Base-by-base conservation (phyloP, 164 flowering plant species). In the Akebia trifoliata region DNA sequence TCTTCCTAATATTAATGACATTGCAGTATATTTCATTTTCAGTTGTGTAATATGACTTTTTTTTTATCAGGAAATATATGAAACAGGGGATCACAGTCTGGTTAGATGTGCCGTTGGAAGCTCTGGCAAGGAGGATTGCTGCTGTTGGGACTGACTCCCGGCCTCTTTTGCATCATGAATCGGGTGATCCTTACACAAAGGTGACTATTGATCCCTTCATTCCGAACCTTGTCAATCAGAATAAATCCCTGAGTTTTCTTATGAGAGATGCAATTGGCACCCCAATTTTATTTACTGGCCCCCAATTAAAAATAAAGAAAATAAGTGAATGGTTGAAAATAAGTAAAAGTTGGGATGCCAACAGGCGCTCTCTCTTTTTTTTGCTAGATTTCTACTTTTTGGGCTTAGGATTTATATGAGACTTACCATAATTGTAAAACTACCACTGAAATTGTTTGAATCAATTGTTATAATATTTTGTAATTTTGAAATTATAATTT, bases 91-190 rank as follows among this genome's bases (percentile, higher is more conserved):
- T 94, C 45, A 86, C 87, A 73, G 80, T 91, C 30, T 94, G 92
- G 90, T 67, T 94, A 50, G 99, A 94, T 70, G 99, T 94, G 32
- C 99, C 99, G 50, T 55, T 84, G 51, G 89, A 88, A 69, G 89
- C 92, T 50, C 75, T 90, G 70, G 99, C 97, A 10, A 76, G 66
- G 58, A 80, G 99, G 58, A 88, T 94, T 70, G 74, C 96, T 40
- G 86, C 88, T 36, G 95, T 84, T 1, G 99, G 99, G 56, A 94
- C 94, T 21, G 46, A 68, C 50, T 84, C 96, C 54, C 93, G 99
- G 12, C 99, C 99, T 45, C 90, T 94, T 55, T 77, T 94, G 78
- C 79, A 85, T 74, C 57, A 78, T 12, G 93, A 80, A 46, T 59
- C 86, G 1, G 95, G 91, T 0, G 97, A 94, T 72, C 76, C 89